phyloP scores from a whole-genome alignment of 148 eudicot genomes.

The Rhododendron mucronatum region DNA sequence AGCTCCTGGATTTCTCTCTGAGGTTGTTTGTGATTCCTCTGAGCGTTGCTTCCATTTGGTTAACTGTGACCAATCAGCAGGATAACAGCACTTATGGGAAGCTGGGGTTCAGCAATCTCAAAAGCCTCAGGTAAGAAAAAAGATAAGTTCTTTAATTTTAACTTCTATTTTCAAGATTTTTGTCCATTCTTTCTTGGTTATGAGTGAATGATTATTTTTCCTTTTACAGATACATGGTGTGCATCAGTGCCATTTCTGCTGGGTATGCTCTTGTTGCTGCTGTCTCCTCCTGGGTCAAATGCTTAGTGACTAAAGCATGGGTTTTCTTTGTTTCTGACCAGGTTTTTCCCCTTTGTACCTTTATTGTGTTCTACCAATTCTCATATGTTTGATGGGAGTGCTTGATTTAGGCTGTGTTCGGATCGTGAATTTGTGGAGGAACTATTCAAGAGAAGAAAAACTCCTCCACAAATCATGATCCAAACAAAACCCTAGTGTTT shows the following conservation, averaged over 20 bases:
- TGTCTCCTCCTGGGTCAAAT: constrained; percentile 53
- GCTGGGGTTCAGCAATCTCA: constrained; percentile 47
- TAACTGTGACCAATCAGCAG: constrained; percentile 59
- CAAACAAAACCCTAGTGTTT: not conserved
- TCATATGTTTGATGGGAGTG: not conserved
- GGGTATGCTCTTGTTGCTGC: constrained; percentile 68
- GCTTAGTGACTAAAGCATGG: constrained; percentile 46
- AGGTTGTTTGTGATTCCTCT: constrained; percentile 66
- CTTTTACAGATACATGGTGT: constrained; percentile 61
- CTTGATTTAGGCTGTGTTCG: not conserved
- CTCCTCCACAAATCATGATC: not conserved
- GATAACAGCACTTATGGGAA: constrained; percentile 58
- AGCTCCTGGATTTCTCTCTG: constrained; percentile 54
- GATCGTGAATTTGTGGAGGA: not conserved
- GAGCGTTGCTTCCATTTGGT: constrained; percentile 56
- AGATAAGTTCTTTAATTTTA: too few relatives aligned
- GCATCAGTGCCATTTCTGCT: constrained; percentile 55
- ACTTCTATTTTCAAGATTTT: not conserved
- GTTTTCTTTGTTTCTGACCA: constrained; percentile 80
- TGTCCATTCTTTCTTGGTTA: not conserved
- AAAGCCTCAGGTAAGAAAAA: constrained; percentile 57
- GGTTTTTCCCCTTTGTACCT: constrained; percentile 28
- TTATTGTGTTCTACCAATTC: not conserved
- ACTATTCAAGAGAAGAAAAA: not conserved
- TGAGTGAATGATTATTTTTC: not conserved